These are phyloP conservation scores for Carex sylvatica DNA, from an alignment of 202 grass and related monocot species.

Conservation along the genomic window DNA sequence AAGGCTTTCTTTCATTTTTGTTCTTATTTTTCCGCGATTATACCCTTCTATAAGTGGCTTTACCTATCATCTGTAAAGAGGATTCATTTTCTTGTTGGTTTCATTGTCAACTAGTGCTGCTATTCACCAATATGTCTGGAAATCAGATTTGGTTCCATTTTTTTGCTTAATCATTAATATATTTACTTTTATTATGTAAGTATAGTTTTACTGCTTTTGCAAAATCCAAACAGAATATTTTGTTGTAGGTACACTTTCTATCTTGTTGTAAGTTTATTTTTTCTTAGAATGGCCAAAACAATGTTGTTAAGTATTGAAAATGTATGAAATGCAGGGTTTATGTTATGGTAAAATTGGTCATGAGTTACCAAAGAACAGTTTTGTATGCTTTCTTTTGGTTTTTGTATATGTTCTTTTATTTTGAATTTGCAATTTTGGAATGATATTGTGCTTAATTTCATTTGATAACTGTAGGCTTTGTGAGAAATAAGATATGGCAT, in stretches of 20 bases:
- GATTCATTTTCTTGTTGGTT: background rate
- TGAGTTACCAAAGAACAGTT: background rate
- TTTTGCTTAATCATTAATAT: background rate
- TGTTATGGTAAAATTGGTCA: background rate
- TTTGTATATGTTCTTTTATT: background rate
- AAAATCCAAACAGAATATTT: background rate
- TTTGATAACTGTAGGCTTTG: background rate
- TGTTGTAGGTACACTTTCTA: background rate
- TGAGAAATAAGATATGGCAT: slow-evolving; percentile 9
- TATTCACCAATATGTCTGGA: background rate
- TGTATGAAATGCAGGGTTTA: background rate
- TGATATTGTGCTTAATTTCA: background rate
- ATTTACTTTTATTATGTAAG: background rate
- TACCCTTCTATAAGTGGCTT: background rate
- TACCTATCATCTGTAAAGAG: background rate
- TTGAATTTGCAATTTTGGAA: background rate
- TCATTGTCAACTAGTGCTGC: background rate
- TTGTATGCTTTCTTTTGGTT: background rate
- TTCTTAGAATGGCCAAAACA: background rate
- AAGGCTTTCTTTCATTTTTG: background rate
- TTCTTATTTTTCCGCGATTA: too few relatives aligned
- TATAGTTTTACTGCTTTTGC: background rate
- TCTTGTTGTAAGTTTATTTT: background rate
- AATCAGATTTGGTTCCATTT: background rate
- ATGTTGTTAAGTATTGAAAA: background rate